These are phyloP conservation scores for Candida jianshihensis DNA, from an alignment of 805 yeast species.

Conservation along the genomic window DNA sequence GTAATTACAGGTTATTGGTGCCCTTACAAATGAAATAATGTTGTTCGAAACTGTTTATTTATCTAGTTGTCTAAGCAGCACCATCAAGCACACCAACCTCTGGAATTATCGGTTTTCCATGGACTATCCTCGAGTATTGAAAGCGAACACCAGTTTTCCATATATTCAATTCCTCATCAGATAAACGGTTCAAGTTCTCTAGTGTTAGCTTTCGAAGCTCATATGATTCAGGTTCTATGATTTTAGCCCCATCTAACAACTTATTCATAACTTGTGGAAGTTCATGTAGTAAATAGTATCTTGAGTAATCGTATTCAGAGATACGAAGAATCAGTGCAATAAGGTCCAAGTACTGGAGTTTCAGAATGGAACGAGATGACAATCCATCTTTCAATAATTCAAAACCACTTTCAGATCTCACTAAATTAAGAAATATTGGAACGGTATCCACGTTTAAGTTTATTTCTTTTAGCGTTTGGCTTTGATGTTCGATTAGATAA, in stretches of 20 bases:
- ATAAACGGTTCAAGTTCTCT: constrained; percentile 8
- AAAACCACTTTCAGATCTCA: constrained; percentile 6
- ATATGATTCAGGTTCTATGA: constrained; percentile 16
- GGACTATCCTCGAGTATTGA: constrained; percentile 9
- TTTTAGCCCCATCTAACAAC: constrained; percentile 10
- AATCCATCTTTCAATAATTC: constrained; percentile 5
- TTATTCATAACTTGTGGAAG: constrained; percentile 21
- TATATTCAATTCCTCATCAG: constrained; percentile 11
- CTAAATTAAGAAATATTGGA: constrained; percentile 11
- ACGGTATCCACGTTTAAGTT: constrained; percentile 7
- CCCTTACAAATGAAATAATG: background rate
- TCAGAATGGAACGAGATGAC: constrained; percentile 5
- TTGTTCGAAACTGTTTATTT: too few species aligned
- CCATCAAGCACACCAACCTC: constrained; percentile 7
- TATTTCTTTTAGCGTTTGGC: constrained; percentile 6
- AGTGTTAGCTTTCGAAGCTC: constrained; percentile 14
- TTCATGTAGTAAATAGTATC: constrained; percentile 9
- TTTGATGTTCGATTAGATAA: constrained; percentile 10
- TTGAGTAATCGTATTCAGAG: constrained; percentile 7
- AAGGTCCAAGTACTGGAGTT: constrained; percentile 17
- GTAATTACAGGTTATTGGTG: background rate
- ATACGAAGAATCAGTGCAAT: constrained; percentile 11
- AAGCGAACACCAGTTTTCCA: constrained; percentile 13
- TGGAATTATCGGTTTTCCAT: constrained; percentile 10
- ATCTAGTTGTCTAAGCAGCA: background rate